These are phyloP conservation scores for Saccharomycopsis amapae DNA, from an alignment of 805 yeast species.

Conservation along the genomic window DNA sequence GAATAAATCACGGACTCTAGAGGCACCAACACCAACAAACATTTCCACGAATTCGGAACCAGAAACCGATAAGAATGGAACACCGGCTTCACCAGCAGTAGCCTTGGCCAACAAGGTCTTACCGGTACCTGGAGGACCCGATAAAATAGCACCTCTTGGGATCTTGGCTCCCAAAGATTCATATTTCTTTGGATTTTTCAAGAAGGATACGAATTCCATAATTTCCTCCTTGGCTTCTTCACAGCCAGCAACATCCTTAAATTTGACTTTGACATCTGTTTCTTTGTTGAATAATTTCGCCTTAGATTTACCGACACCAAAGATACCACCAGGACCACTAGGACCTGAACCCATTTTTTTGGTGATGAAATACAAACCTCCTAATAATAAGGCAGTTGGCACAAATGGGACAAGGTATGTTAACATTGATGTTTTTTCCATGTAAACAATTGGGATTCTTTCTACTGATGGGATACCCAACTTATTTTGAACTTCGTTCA, in stretches of 20 bases:
- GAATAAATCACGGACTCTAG: slow-evolving; percentile 93
- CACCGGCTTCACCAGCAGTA: slow-evolving; percentile 99
- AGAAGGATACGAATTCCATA: slow-evolving; percentile 93
- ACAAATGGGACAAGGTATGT: slow-evolving; percentile 61
- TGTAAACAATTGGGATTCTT: slow-evolving; percentile 71
- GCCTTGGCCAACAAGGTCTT: slow-evolving; percentile 95
- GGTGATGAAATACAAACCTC: slow-evolving; percentile 51
- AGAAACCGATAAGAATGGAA: slow-evolving; percentile 90
- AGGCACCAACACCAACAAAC: slow-evolving; percentile 99
- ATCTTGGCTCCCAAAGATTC: slow-evolving; percentile 93
- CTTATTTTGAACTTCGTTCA: slow-evolving; percentile 64
- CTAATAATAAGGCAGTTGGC: slow-evolving; percentile 76
- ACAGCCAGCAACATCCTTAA: slow-evolving; percentile 95
- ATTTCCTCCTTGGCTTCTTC: slow-evolving; percentile 96
- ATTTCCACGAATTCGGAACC: slow-evolving; percentile 98
- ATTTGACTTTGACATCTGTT: slow-evolving; percentile 79
- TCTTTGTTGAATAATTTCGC: slow-evolving; percentile 91
- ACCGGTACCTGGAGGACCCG: slow-evolving; percentile 99
- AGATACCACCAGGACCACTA: slow-evolving; percentile 60
- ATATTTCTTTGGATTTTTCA: slow-evolving; percentile 84
- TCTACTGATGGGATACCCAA: slow-evolving; percentile 60
- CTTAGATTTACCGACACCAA: slow-evolving; percentile 80
- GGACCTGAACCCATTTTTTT: slow-evolving; percentile 39
- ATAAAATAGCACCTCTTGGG: slow-evolving; percentile 94
- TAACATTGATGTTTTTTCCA: slow-evolving; percentile 58